Base-by-base conservation (phyloP, 2,329 filamentous ascomycete genomes). In the Fonsecaea pedrosoi region DNA sequence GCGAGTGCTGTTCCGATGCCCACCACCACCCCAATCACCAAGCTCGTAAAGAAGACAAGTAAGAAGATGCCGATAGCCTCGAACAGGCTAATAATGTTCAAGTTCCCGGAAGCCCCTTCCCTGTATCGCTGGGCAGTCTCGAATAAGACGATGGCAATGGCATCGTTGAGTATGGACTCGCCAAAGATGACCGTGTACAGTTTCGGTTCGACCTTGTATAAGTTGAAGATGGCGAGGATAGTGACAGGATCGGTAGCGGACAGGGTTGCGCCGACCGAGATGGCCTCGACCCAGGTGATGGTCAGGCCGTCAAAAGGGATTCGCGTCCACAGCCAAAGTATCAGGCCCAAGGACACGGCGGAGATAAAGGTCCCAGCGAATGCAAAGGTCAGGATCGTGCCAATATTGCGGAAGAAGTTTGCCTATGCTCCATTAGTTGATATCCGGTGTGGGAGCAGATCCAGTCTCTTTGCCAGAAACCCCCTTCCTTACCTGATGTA, bases 371-470 rank as follows among this genome's bases (percentile, higher is more conserved):
- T 99, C 37, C 95, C 95, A 58, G 92, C 94, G 77, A 99, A 98
- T 34, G 95, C 95, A 78, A 99, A 99, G 3, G 95, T 98, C 72
- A 99, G 83, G 74, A 99, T 99, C 6, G 92, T 96, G 69, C 95
- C 94, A 69, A 98, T 97, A 75, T 99, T 97, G 71, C 94, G 90
- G 81, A 99, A 99, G 85, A 99, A 99, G 82, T 99, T 99, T 73
- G 92, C 94, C 82, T 85, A 60, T 38, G 37, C 10, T 15, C 8
- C 42, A 7, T 54, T 40, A 66, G 57, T 54, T 18, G 53, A 8
- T 30, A 30, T 32, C 18, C 53, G 12, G 34, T 3, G 13, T 34
- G 25, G 21, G 53, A 34, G 42, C 60, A 53, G n/a, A 34, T 55
- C 45, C 15, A 37, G 32, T 60, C 40, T 54, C 60, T 38, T 40